These are phyloP conservation scores for Eucalyptus cloeziana DNA, from an alignment of 345 rosid genomes.

Conservation along the genomic window DNA sequence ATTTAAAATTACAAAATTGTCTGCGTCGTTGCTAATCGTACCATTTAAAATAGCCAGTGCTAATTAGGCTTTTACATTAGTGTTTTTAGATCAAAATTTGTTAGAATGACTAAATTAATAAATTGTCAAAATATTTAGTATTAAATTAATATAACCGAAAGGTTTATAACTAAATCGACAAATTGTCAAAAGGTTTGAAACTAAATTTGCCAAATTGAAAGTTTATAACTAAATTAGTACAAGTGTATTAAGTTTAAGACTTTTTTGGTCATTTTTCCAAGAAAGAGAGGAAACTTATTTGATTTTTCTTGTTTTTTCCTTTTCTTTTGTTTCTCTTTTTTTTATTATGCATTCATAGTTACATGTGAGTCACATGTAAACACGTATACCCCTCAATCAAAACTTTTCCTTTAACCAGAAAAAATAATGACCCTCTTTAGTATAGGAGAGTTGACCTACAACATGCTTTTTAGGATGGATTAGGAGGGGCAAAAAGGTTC, in stretches of 20 bases:
- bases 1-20: no score
- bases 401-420: not conserved
- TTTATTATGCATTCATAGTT: not conserved
- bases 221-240: not conserved
- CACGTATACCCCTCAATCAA: not conserved
- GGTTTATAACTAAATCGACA: not conserved
- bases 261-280: not conserved
- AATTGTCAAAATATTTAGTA: not conserved
- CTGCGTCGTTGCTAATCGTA: not conserved
- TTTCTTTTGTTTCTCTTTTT: no score
- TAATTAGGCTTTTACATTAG: no score
- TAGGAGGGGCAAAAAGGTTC: not conserved
- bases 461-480: not conserved
- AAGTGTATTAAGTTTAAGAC: not conserved
- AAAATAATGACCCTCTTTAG: not conserved
- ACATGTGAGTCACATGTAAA: not conserved
- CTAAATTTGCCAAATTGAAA: not conserved
- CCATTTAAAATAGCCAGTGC: not conserved
- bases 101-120: not conserved
- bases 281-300: not conserved
- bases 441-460: not conserved
- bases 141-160: not conserved
- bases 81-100: not conserved
- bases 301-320: not conserved
- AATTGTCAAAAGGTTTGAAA: not conserved